A percentile compares a stretch with the other conserved stretches of the same genome.
Conservation (phyloP, 2,329 filamentous ascomycete species). For the Colletotrichum lentis region DNA sequence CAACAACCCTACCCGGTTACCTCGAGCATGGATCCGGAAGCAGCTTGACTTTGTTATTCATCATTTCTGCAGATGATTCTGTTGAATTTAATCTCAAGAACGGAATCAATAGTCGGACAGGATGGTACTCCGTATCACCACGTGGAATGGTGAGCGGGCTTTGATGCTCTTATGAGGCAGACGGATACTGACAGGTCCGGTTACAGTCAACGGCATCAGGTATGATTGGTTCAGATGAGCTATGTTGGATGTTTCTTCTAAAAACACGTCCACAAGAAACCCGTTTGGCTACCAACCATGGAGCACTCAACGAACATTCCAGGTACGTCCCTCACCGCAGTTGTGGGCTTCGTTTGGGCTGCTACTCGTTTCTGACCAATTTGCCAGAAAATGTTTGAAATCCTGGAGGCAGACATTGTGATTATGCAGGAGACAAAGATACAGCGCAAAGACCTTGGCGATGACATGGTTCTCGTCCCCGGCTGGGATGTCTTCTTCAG, state of each 20-base stretch:
- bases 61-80: neutral
- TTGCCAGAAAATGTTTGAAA: slow-evolving; percentile 86
- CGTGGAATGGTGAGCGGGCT: slow-evolving; percentile 76
- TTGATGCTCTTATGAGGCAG: neutral
- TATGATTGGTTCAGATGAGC: slow-evolving; percentile 43
- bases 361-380: slow-evolving; percentile 13
- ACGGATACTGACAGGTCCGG: slow-evolving; percentile 40
- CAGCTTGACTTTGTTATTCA: slow-evolving; percentile 9
- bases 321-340: slow-evolving; percentile 54
- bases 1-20: neutral
- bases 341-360: neutral
- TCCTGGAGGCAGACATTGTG: slow-evolving; percentile 89
- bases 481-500: slow-evolving; percentile 98
- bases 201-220: slow-evolving; percentile 81
- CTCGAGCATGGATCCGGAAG: slow-evolving; percentile 7
- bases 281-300: slow-evolving; percentile 87
- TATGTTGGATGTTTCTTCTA: neutral
- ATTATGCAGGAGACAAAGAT: slow-evolving; percentile 98
- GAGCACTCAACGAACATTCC: slow-evolving; percentile 74
- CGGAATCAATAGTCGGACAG: slow-evolving; percentile 37
- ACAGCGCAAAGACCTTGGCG: slow-evolving; percentile 86
- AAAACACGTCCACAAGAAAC: slow-evolving; percentile 61
- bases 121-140: slow-evolving; percentile 83
- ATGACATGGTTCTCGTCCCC: slow-evolving; percentile 94
- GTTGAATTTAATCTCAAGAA: too few species aligned